Evolutionary conservation across 129 eudicot genomes (phyloP), one percentile per base, ranked within the genome.

Genomic region (Ambrosia trifida): DNA sequence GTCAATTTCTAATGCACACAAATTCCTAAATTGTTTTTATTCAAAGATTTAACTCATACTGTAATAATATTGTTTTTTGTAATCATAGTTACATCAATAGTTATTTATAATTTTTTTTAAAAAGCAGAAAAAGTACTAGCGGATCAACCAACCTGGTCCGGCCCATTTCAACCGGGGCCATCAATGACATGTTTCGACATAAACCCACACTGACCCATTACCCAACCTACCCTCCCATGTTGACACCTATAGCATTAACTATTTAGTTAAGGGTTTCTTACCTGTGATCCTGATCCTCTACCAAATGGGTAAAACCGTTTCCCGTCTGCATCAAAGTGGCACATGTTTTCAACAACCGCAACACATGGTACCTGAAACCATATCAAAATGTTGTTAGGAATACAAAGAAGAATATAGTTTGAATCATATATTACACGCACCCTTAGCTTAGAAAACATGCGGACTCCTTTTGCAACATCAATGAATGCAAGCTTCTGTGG

Each of bases 271-370:
- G 36, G 69, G 41, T 73, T 60, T 76, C 79, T 85, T 79, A 87
- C 99, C 94, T 95, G 96, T 66, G 99, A 77, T 33, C 99, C 99
- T 68, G 99, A 95, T 58, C 99, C 99, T 88, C 87, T 86, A 75
- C 99, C 99, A 84, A 95, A 95, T 31, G 99, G 99, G 82, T 95
- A 95, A 74, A 85, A 88, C 0, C 99, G 88, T 85, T 95, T 95
- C 69, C 99, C 99, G 47, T 95, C 99, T 14, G 97, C 99, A 81
- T 95, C 99, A 79, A 95, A 95, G 77, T 90, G 99, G 87, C 99
- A 95, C 97, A 90, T 95, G 78, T 95, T 95, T 84, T 95, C 99
- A 43, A 95, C 97, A 61, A 95, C 99, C 20, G 99, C 97, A 46
- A 95, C 95, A 78, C 99, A 90, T 35, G 99, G 99, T 61, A 95